A percentile compares a stretch with the other conserved stretches of the same genome.
Conservation (phyloP, 257 asterid genomes). For the Nicotiana otophora region DNA sequence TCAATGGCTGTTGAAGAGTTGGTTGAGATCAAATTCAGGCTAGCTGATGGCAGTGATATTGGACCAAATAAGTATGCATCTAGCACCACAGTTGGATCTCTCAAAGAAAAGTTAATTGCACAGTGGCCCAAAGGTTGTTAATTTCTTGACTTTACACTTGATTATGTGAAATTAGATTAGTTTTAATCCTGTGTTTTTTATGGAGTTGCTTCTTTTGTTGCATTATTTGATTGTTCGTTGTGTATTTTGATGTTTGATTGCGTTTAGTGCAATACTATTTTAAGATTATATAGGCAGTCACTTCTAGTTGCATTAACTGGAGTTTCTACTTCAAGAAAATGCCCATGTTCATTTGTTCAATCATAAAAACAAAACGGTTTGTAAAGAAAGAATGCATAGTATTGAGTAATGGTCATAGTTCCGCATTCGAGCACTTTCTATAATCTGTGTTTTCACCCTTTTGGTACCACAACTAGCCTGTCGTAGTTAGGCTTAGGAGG, state of each 20-base stretch:
- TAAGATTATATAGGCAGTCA: too few relatives aligned
- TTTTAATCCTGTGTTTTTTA: background rate
- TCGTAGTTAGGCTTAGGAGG: background rate
- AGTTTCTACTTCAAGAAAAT: background rate
- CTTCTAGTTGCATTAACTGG: background rate
- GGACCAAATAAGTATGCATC: conserved; percentile 79
- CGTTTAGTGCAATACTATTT: background rate
- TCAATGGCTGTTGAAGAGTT: conserved; percentile 79
- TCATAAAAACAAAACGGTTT: too few relatives aligned
- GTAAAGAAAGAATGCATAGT: background rate
- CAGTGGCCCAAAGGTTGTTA: conserved; percentile 88
- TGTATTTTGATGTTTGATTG: background rate
- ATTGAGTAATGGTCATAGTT: background rate
- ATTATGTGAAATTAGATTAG: background rate
- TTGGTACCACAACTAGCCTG: background rate
- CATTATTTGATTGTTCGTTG: background rate
- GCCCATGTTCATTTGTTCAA: background rate
- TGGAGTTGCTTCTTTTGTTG: background rate
- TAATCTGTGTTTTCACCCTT: background rate
- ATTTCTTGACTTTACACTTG: background rate
- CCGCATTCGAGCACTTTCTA: too few relatives aligned
- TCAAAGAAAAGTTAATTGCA: conserved; percentile 79
- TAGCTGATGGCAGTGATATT: conserved; percentile 89
- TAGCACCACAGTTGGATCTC: conserved; percentile 64
- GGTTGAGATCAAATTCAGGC: conserved; percentile 86